phyloP scores from a whole-genome alignment of 2,329 filamentous ascomycete genomes.

The Cercospora sp. region DNA sequence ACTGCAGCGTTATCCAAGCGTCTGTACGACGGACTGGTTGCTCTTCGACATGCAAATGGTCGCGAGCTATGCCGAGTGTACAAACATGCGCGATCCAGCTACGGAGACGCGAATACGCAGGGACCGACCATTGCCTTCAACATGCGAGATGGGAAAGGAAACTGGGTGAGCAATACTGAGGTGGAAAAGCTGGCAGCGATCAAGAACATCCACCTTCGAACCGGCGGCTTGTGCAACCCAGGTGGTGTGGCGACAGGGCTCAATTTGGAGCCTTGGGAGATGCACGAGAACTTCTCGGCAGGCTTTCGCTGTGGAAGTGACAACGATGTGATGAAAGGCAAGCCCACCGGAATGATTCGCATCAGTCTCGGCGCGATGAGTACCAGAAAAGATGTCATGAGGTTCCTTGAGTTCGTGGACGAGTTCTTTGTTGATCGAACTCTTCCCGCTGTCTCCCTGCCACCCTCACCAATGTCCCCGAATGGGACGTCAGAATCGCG shows the following conservation, averaged over 20 bases:
- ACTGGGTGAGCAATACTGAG: constrained; percentile 78
- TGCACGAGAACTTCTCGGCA: constrained; percentile 78
- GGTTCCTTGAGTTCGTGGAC: constrained; percentile 55
- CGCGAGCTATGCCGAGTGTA: constrained; percentile 67
- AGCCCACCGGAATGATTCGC: constrained; percentile 83
- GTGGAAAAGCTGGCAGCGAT: constrained; percentile 82
- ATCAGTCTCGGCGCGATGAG: constrained; percentile 91
- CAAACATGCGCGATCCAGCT: constrained; percentile 21
- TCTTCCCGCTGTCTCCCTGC: background rate
- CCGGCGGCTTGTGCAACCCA: constrained; percentile 88
- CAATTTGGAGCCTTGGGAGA: constrained; percentile 74
- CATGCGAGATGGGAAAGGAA: constrained; percentile 64
- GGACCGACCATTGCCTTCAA: constrained; percentile 87
- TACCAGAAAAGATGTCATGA: constrained; percentile 69
- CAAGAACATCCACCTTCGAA: constrained; percentile 79
- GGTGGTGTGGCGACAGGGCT: constrained; percentile 77
- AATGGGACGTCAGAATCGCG: constrained; percentile 10
- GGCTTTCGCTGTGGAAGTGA: constrained; percentile 83
- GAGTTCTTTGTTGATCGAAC: constrained; percentile 38
- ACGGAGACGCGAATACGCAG: constrained; percentile 40
- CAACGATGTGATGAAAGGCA: constrained; percentile 77
- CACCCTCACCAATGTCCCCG: constrained; percentile 14
- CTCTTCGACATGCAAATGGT: constrained; percentile 69
- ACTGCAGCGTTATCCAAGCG: constrained; percentile 63
- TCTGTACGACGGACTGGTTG: constrained; percentile 59